Conservation (phyloP, 1,284 basidiomycete species). For the Trichosporon ovoides region DNA sequence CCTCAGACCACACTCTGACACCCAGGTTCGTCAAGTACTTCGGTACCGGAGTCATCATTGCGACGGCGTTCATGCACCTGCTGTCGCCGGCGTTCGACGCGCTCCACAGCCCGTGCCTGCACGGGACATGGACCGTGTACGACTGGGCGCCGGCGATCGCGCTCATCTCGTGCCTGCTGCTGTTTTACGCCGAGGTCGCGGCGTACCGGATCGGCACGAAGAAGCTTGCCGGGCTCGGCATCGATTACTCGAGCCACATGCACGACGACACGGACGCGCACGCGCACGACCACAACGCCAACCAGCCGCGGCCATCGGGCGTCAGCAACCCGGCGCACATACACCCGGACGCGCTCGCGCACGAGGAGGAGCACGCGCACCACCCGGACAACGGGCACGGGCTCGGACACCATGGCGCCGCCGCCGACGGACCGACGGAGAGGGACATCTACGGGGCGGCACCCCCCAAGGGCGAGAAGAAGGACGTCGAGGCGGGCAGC, state of each 20-base stretch:
- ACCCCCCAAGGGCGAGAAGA: constrained; percentile 1
- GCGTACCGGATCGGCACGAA: constrained; percentile 62
- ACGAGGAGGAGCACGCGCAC: constrained; percentile 8
- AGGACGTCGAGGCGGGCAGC: neutral
- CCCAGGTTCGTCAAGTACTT: constrained; percentile 83
- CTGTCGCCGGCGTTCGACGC: constrained; percentile 68
- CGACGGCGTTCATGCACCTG: constrained; percentile 85
- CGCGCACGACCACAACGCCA: constrained; percentile 56
- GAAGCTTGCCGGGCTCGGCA: constrained; percentile 34
- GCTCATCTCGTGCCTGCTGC: constrained; percentile 69
- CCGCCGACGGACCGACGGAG: constrained; percentile 17
- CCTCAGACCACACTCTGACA: neutral
- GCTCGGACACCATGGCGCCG: neutral
- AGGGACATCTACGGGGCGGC: neutral
- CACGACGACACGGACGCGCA: constrained; percentile 56
- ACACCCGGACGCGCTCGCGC: constrained; percentile 19
- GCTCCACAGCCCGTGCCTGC: constrained; percentile 67
- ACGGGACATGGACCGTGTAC: constrained; percentile 65
- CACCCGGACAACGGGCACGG: constrained; percentile 6
- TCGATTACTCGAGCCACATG: constrained; percentile 51
- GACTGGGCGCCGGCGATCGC: constrained; percentile 74
- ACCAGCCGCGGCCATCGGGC: constrained; percentile 29
- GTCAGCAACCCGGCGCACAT: constrained; percentile 24
- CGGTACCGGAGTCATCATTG: constrained; percentile 89
- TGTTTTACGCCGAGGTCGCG: constrained; percentile 78